Conservation (phyloP, 805 yeast genomes). For the Kregervanrija pseudodelftensis region DNA sequence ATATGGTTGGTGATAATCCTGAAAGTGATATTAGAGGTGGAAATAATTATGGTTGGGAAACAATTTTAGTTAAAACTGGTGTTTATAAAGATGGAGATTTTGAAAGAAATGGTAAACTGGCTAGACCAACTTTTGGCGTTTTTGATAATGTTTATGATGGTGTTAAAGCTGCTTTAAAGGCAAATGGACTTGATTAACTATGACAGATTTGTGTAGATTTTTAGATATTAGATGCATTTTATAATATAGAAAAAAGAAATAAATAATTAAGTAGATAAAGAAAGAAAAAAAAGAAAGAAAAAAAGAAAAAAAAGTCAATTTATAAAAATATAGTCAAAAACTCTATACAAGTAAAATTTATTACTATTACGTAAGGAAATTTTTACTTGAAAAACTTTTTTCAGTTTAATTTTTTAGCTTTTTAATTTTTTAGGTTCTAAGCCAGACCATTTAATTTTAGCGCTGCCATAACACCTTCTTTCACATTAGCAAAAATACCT, state of each 20-base stretch:
- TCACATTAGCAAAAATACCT: conserved; percentile 44
- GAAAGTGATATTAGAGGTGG: conserved; percentile 91
- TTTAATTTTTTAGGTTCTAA: background rate
- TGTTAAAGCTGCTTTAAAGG: conserved; percentile 24
- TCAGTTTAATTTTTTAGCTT: too few species aligned
- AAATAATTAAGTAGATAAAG: background rate
- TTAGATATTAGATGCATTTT: background rate
- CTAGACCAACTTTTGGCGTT: conserved; percentile 43
- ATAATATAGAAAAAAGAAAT: background rate
- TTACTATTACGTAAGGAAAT: too few species aligned
- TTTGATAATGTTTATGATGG: conserved; percentile 42
- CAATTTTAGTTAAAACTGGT: conserved; percentile 79
- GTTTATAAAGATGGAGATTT: conserved; percentile 65
- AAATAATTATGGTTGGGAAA: conserved; percentile 79
- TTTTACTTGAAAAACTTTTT: too few species aligned
- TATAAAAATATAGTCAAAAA: background rate
- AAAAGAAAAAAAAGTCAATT: background rate
- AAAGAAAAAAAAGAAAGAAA: background rate
- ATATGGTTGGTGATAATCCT: conserved; percentile 97
- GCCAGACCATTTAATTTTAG: conserved; percentile 14
- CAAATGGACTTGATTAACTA: conserved; percentile 5
- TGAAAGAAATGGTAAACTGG: conserved; percentile 19
- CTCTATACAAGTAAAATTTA: too few species aligned
- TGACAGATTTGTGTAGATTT: background rate
- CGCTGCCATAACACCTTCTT: conserved; percentile 33